Evolutionary conservation across 305 asterid genomes (phyloP).

Genomic region (Ajuga reptans): DNA sequence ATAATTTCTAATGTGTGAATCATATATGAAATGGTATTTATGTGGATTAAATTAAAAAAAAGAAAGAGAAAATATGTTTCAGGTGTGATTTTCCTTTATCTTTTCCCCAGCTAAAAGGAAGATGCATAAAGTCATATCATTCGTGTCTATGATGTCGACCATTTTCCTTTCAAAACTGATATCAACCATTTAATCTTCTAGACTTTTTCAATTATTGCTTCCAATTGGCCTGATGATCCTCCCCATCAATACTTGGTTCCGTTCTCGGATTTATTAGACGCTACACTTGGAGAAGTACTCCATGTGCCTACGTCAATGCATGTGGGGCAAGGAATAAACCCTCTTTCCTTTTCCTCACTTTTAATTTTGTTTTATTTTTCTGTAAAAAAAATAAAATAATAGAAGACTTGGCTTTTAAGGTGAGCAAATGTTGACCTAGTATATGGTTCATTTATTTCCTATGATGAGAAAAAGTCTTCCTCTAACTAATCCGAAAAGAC

Average conservation of each 20-base stretch:
- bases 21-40: too few relatives aligned
- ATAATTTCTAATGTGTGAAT: too few relatives aligned
- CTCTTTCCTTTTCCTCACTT: not conserved
- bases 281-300: too few relatives aligned
- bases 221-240: not conserved
- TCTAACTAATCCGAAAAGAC: not conserved
- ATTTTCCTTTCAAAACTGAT: not conserved
- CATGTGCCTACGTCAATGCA: too few relatives aligned
- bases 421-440: not conserved
- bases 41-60: too few relatives aligned
- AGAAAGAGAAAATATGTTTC: too few relatives aligned
- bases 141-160: not conserved
- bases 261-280: too few relatives aligned
- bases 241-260: not conserved
- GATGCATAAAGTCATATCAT: not conserved
- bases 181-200: not conserved
- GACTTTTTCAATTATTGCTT: not conserved
- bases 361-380: not conserved
- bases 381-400: too few relatives aligned
- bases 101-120: too few relatives aligned
- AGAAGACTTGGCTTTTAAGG: not conserved
- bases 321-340: too few relatives aligned
- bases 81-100: too few relatives aligned
- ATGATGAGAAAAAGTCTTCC: not conserved
- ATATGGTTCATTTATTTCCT: not conserved